phyloP scores from a whole-genome alignment of 805 yeast species.

The Wickerhamiella occidentalis region DNA sequence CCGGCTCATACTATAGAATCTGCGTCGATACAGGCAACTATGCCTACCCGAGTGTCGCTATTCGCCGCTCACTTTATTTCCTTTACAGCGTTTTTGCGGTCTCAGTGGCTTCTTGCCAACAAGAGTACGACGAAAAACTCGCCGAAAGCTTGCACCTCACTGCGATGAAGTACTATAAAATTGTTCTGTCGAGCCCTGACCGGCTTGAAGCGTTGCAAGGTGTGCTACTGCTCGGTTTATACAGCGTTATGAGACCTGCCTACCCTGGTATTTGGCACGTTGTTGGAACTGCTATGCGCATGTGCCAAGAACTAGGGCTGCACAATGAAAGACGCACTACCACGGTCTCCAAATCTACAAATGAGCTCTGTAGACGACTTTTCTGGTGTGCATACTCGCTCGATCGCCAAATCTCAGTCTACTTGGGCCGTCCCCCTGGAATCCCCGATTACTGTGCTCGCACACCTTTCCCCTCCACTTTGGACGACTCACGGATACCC shows the following conservation, averaged over 20 bases:
- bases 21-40: slow-evolving; percentile 16
- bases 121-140: slow-evolving; percentile 50
- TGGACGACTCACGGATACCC: slow-evolving; percentile 45
- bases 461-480: slow-evolving; percentile 56
- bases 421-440: slow-evolving; percentile 78
- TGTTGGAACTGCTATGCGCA: slow-evolving; percentile 63
- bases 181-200: slow-evolving; percentile 34
- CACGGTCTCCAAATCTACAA: slow-evolving; percentile 18
- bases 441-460: slow-evolving; percentile 71
- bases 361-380: slow-evolving; percentile 58
- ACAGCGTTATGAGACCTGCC: slow-evolving; percentile 78
- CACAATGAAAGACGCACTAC: slow-evolving; percentile 46
- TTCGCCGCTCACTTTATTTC: slow-evolving; percentile 40
- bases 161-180: slow-evolving; percentile 41
- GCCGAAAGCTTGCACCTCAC: slow-evolving; percentile 56
- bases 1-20: slow-evolving; percentile 17
- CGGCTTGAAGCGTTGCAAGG: slow-evolving; percentile 65
- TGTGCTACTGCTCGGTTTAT: slow-evolving; percentile 50
- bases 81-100: slow-evolving; percentile 69
- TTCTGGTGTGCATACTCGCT: slow-evolving; percentile 86
- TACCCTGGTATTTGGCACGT: slow-evolving; percentile 90
- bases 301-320: slow-evolving; percentile 73
- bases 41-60: slow-evolving; percentile 17
- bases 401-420: slow-evolving; percentile 77
- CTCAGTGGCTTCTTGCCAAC: slow-evolving; percentile 60